These are phyloP conservation scores for Syzygium malaccense DNA, from an alignment of 441 rosid species.

Conservation along the genomic window DNA sequence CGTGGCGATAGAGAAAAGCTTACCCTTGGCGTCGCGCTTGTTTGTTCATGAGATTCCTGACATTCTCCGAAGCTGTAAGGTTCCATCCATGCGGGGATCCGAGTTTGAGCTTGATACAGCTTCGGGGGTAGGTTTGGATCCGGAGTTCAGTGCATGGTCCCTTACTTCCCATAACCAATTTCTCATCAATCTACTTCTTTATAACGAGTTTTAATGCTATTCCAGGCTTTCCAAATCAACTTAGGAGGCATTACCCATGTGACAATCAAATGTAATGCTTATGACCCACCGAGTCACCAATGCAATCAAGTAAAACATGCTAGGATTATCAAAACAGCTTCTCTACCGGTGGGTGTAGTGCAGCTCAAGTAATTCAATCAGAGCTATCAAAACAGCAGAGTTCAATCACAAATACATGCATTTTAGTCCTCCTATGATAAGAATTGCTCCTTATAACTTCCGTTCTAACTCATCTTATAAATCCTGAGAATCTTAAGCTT, in stretches of 20 bases:
- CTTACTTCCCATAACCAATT: not conserved
- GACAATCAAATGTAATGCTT: not conserved
- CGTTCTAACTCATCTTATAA: too few relatives aligned
- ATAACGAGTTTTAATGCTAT: not conserved
- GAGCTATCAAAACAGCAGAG: not conserved
- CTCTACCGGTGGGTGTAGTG: not conserved
- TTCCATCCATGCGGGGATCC: not conserved
- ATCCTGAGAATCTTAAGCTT: too few relatives aligned
- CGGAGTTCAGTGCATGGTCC: not conserved
- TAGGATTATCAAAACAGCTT: not conserved
- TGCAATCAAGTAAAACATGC: not conserved
- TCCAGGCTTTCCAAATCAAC: not conserved
- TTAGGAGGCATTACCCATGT: not conserved
- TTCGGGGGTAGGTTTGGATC: not conserved
- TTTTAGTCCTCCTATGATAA: too few relatives aligned
- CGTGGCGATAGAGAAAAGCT: too few relatives aligned
- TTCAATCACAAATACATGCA: too few relatives aligned
- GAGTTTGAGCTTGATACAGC: not conserved
- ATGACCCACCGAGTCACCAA: not conserved
- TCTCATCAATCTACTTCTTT: not conserved
- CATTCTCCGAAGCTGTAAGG: not conserved
- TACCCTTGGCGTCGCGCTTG: not conserved
- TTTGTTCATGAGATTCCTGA: not conserved
- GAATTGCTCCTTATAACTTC: too few relatives aligned
- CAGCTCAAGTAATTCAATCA: not conserved